These are phyloP conservation scores for Agarophyton chilense DNA, from an alignment of 23 red algal species.

Conservation along the genomic window DNA sequence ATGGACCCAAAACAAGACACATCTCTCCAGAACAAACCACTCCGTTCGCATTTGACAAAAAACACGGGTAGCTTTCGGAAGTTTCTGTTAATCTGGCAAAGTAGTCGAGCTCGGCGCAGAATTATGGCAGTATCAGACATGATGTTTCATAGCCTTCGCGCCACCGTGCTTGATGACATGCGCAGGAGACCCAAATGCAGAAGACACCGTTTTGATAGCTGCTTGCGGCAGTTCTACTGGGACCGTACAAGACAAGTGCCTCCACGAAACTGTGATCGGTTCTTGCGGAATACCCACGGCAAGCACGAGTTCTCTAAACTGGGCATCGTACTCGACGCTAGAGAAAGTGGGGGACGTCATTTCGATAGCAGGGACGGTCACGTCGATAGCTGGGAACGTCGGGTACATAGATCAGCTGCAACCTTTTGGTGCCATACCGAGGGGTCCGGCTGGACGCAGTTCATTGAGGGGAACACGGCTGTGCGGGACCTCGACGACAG, in stretches of 20 bases:
- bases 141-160: background rate
- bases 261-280: constrained; percentile 39
- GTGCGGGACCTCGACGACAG: too few relatives aligned
- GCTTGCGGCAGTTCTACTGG: constrained; percentile 10
- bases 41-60: background rate
- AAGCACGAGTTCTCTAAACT: constrained; percentile 1
- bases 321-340: background rate
- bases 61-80: background rate
- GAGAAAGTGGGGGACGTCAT: constrained; percentile 24
- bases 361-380: too few relatives aligned
- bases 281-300: constrained; percentile 21
- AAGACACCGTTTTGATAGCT: constrained; percentile 30
- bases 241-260: constrained; percentile 34
- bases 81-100: background rate
- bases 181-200: background rate
- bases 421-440: background rate
- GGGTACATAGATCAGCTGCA: background rate
- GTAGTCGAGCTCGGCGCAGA: background rate
- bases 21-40: constrained; percentile 69
- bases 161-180: constrained; percentile 23
- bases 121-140: background rate
- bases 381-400: constrained; percentile 25
- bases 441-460: too few relatives aligned
- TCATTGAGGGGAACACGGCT: too few relatives aligned
- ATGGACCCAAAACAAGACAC: constrained; percentile 84